Evolutionary conservation across 306 rosid species (phyloP), one percentile per base, ranked within the genome.

Genomic region (Biancaea sappan): DNA sequence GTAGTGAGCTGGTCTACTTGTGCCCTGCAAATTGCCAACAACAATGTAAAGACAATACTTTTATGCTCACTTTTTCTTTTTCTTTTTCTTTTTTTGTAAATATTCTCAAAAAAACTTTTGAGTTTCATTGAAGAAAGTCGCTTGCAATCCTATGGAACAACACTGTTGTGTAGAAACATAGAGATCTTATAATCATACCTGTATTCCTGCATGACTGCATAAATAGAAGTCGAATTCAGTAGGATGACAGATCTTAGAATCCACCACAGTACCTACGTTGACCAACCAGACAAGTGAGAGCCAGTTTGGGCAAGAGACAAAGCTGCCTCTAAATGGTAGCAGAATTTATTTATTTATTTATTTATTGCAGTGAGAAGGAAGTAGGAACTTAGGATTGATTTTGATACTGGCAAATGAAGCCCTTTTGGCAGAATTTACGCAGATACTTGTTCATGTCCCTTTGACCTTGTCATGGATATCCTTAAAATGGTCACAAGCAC

Each of bases 201-300:
- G 94, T 69, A 91, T 85, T 80, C 97, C 94, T 3, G 97, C 97
- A 76, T 91, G 97, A 80, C 97, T 88, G 75, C 94, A 91, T 65
- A 91, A 75, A 75, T 88, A 91, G 77, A 91, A 91, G 83, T 91
- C 97, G 14, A 88, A 91, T 48, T 91, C 91, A 8, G 97, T 91
- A 0, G 97, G 94, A 80, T 91, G 94, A 62, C 97, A 91, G 67
- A 91, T 91, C 82, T 85, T 91, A 10, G 94, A 82, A 80, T 91
- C 97, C 76, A 91, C 97, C 56, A 91, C 96, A 0, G 96, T 88
- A 44, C 94, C 97, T 91, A 75, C 65, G 79, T 62, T 73, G 35
- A 69, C 57, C 53, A 62, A 46, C 72, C 29, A 78, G 22, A 67
- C 16, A n/a, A 18, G 21, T 25, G 5, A 57, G 21, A 57, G 24